These are phyloP conservation scores for Lasiosphaeria hispida DNA, from an alignment of 495 filamentous ascomycete genomes.

Conservation along the genomic window DNA sequence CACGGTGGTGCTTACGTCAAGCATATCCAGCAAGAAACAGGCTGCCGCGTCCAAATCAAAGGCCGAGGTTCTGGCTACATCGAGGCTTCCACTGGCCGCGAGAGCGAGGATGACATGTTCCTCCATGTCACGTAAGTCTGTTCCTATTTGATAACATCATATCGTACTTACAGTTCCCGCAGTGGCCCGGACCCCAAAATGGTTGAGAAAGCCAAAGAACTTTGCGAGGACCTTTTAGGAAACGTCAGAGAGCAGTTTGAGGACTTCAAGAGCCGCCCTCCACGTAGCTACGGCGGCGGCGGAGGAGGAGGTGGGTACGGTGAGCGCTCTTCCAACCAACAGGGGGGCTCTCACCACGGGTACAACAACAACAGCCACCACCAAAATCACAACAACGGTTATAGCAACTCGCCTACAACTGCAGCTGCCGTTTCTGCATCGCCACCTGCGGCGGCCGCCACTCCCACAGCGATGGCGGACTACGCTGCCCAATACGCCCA, in stretches of 20 bases:
- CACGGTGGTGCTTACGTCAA: slow-evolving; percentile 93
- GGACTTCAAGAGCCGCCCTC: slow-evolving; percentile 80
- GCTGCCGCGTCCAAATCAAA: slow-evolving; percentile 96
- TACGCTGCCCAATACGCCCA: slow-evolving; percentile 84
- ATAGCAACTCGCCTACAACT: slow-evolving; percentile 38
- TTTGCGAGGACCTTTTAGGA: slow-evolving; percentile 79
- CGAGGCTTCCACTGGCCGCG: slow-evolving; percentile 74
- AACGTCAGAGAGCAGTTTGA: slow-evolving; percentile 87
- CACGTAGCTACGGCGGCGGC: slow-evolving; percentile 59
- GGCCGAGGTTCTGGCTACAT: slow-evolving; percentile 94
- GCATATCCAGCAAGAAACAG: slow-evolving; percentile 91
- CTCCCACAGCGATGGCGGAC: slow-evolving; percentile 43
- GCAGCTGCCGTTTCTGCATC: slow-evolving; percentile 35
- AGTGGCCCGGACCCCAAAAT: slow-evolving; percentile 85
- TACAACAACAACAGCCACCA: slow-evolving; percentile 38
- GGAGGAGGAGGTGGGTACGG: slow-evolving; percentile 33
- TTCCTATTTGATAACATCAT: not conserved
- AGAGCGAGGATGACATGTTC: slow-evolving; percentile 95
- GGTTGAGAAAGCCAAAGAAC: slow-evolving; percentile 81
- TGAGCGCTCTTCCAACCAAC: slow-evolving; percentile 27
- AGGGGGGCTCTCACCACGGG: slow-evolving; percentile 41
- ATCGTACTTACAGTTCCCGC: slow-evolving; percentile 30
- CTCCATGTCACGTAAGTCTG: slow-evolving; percentile 83
- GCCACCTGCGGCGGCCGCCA: slow-evolving; percentile 32
- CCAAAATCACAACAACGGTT: slow-evolving; percentile 35